Evolutionary conservation across 2,329 filamentous ascomycete species (phyloP).

Genomic region (Fusarium concolor): DNA sequence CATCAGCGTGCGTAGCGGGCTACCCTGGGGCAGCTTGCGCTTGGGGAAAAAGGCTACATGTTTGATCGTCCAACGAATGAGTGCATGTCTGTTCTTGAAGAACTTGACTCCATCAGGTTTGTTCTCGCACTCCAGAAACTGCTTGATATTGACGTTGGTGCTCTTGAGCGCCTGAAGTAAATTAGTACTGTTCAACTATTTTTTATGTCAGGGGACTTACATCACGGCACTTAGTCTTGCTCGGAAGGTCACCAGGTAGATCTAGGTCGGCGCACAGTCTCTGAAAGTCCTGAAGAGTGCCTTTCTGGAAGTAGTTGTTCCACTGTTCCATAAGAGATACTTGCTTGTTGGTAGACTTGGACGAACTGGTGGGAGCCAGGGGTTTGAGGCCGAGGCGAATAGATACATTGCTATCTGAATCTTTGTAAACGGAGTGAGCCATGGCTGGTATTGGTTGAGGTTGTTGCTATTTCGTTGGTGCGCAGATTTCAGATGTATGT

Average conservation of each 20-base stretch:
- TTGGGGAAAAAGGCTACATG: slow-evolving; percentile 49
- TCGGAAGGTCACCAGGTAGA: slow-evolving; percentile 52
- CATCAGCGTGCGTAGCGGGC: slow-evolving; percentile 50
- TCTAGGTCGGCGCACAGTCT: slow-evolving; percentile 59
- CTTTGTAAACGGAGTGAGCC: background rate
- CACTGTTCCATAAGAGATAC: slow-evolving; percentile 35
- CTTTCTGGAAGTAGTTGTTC: slow-evolving; percentile 48
- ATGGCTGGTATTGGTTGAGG: background rate
- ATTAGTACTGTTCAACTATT: background rate
- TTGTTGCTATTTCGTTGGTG: background rate
- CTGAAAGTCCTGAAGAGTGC: slow-evolving; percentile 57
- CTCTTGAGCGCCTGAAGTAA: slow-evolving; percentile 53
- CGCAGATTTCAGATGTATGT: background rate
- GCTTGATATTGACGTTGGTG: slow-evolving; percentile 62
- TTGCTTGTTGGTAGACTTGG: background rate
- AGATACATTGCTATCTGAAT: slow-evolving; percentile 2
- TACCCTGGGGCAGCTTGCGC: slow-evolving; percentile 53
- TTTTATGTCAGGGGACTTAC: slow-evolving; percentile 46
- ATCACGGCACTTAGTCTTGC: slow-evolving; percentile 59
- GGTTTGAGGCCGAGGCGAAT: background rate
- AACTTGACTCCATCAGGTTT: slow-evolving; percentile 43
- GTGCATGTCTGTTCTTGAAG: slow-evolving; percentile 50
- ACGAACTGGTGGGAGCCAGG: background rate
- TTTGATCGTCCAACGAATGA: slow-evolving; percentile 42
- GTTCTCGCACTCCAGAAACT: slow-evolving; percentile 57